Conservation (phyloP, 140 eudicot species). For the Senecio squalidus region DNA sequence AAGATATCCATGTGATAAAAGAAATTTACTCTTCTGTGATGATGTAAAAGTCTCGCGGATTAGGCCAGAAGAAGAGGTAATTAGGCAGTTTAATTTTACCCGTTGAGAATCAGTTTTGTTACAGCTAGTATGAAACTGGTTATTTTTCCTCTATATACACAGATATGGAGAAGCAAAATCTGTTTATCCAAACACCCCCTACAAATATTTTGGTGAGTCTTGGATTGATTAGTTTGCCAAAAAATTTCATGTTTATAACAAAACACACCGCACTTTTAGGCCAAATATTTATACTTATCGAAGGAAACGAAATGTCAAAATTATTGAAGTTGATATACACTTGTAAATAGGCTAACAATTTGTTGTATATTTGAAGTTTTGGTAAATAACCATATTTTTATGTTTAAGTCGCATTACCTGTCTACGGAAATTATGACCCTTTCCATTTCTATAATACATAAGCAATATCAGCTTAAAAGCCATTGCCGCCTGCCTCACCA, state of each 20-base stretch:
- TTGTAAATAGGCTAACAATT: not conserved
- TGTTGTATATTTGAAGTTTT: not conserved
- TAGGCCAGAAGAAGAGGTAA: not conserved
- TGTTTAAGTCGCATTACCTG: conserved; percentile 49
- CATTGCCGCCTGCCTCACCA: conserved; percentile 95
- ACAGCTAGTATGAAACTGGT: too few relatives aligned
- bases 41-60: not conserved
- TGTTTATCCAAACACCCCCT: too few relatives aligned
- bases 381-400: not conserved
- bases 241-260: not conserved
- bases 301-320: not conserved
- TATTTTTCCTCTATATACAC: too few relatives aligned
- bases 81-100: too few relatives aligned
- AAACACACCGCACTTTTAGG: not conserved
- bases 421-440: conserved; percentile 90
- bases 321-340: not conserved
- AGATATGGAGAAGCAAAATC: too few relatives aligned
- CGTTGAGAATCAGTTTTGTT: too few relatives aligned
- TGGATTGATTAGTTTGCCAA: not conserved
- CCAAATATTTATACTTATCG: not conserved
- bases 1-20: too few relatives aligned
- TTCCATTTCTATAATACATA: conserved; percentile 82
- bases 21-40: too few relatives aligned
- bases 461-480: conserved; percentile 68
- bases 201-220: not conserved